Evolutionary conservation across 1,284 basidiomycete species (phyloP).

Genomic region (Cutaneotrichosporon sp.): DNA sequence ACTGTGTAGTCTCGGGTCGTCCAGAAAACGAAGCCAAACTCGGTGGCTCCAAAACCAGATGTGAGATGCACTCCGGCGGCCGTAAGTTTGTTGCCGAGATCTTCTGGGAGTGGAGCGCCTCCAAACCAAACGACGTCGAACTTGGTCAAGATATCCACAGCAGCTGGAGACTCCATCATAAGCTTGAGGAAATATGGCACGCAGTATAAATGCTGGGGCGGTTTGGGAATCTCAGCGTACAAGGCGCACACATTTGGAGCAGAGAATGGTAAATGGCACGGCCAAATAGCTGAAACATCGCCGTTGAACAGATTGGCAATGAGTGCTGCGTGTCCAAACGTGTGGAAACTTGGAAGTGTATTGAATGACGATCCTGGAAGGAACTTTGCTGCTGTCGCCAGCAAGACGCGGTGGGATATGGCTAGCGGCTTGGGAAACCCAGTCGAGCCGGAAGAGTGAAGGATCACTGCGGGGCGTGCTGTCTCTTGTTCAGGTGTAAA

Average conservation of each 20-base stretch:
- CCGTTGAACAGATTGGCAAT: constrained; percentile 49
- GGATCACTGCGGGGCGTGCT: constrained; percentile 52
- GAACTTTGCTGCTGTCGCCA: constrained; percentile 40
- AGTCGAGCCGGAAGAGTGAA: constrained; percentile 61
- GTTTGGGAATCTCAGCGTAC: constrained; percentile 40
- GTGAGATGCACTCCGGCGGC: constrained; percentile 54
- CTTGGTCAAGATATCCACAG: constrained; percentile 48
- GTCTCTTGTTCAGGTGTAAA: constrained; percentile 53
- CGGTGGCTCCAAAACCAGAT: constrained; percentile 55
- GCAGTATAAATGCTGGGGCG: constrained; percentile 42
- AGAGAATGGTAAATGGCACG: constrained; percentile 54
- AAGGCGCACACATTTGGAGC: constrained; percentile 50
- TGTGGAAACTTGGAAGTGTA: constrained; percentile 52
- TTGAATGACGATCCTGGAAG: constrained; percentile 50
- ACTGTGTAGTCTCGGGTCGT: constrained; percentile 52
- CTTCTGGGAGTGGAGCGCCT: constrained; percentile 48
- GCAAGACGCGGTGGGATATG: constrained; percentile 40
- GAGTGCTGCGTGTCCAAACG: constrained; percentile 51
- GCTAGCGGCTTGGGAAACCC: constrained; percentile 49
- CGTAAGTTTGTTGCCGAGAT: constrained; percentile 56
- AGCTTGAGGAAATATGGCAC: constrained; percentile 52
- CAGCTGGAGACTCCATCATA: constrained; percentile 54
- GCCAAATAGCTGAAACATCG: constrained; percentile 54
- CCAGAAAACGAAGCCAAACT: constrained; percentile 44
- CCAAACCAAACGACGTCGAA: constrained; percentile 54